phyloP scores from a whole-genome alignment of 108 stramenopile species.

The Pelagomonas calceolata region DNA sequence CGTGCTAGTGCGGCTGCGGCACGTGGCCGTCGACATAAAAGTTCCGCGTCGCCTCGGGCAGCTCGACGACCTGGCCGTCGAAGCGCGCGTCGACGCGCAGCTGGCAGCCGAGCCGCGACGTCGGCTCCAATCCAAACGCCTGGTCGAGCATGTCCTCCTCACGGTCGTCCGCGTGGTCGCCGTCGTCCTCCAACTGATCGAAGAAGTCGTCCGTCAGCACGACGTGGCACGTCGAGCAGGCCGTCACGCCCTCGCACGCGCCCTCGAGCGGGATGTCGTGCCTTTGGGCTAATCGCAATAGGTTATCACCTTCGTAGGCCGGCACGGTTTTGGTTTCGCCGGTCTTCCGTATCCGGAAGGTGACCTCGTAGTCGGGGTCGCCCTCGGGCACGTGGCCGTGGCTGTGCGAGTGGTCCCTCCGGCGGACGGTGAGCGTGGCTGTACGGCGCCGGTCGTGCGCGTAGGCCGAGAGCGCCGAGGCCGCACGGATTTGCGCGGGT shows the following conservation, averaged over 20 bases:
- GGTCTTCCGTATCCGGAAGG: not conserved
- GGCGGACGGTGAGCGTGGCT: no score
- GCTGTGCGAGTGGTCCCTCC: no score
- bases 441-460: no score
- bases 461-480: no score
- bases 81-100: constrained; percentile 62
- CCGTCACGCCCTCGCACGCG: constrained; percentile 94
- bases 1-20: constrained; percentile 75
- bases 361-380: not conserved
- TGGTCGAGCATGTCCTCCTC: constrained; percentile 98
- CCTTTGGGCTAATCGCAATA: constrained; percentile 12
- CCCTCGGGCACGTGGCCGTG: no score
- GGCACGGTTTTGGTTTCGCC: not conserved
- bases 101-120: constrained; percentile 90
- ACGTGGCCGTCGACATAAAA: constrained; percentile 98
- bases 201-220: constrained; percentile 68
- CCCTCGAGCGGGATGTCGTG: constrained; percentile 27
- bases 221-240: constrained; percentile 94
- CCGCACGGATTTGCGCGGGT: no score
- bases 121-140: constrained; percentile 88
- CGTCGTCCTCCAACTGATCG: constrained; percentile 58
- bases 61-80: constrained; percentile 77
- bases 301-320: constrained; percentile 15
- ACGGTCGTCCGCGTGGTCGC: constrained; percentile 46
- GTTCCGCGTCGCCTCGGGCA: constrained; percentile 85